These are phyloP conservation scores for Cladosporium sp. DNA, from an alignment of 2,329 filamentous ascomycete genomes.

Conservation along the genomic window DNA sequence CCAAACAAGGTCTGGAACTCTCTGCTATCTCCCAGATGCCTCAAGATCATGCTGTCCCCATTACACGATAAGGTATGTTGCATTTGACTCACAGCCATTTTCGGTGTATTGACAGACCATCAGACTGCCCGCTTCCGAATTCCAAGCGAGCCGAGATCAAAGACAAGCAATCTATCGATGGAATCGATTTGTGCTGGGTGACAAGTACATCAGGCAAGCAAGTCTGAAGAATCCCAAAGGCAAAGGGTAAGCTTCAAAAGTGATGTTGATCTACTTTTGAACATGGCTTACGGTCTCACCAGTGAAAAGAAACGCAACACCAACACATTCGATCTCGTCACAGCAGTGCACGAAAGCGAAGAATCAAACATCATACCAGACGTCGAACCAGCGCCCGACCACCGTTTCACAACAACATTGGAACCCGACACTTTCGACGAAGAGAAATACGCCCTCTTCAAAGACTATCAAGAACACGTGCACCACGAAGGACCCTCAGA, in stretches of 20 bases:
- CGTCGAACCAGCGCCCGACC: constrained; percentile 46
- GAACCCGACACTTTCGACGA: constrained; percentile 67
- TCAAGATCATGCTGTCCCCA: constrained; percentile 84
- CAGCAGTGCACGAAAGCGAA: constrained; percentile 68
- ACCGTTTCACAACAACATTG: constrained; percentile 64
- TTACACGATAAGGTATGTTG: constrained; percentile 66
- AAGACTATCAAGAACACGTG: constrained; percentile 70
- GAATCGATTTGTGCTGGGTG: constrained; percentile 66
- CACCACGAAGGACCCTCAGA: constrained; percentile 62
- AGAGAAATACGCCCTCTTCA: constrained; percentile 69
- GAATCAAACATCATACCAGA: constrained; percentile 44
- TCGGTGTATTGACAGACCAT: neutral
- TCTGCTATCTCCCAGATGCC: constrained; percentile 76
- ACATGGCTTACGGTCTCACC: neutral
- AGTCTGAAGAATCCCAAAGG: constrained; percentile 63
- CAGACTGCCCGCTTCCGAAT: constrained; percentile 61
- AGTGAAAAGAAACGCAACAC: constrained; percentile 59
- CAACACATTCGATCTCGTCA: constrained; percentile 62
- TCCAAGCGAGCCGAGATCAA: constrained; percentile 67
- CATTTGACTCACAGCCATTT: neutral
- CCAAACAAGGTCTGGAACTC: constrained; percentile 44
- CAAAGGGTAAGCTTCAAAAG: constrained; percentile 50
- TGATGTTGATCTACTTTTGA: neutral
- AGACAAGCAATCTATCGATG: constrained; percentile 73
- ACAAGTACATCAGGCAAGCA: constrained; percentile 61